Evolutionary conservation across 106 monocot species (phyloP).

Genomic region (Platanthera guangdongensis): DNA sequence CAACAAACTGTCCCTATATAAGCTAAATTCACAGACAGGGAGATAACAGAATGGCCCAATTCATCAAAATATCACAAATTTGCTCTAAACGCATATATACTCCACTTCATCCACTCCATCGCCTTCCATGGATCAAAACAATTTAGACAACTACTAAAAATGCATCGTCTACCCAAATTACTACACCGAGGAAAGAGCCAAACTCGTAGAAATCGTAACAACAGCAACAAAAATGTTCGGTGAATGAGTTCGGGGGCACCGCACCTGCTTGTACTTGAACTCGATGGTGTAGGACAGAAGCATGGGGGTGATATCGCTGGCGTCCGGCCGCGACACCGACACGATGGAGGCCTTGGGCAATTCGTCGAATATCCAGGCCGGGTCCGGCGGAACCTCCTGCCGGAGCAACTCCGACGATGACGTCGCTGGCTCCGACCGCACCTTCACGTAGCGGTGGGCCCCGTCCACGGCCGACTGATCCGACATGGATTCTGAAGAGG

Average conservation of each 20-base stretch:
- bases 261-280: conserved; percentile 88
- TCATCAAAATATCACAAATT: neutral
- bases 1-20: neutral
- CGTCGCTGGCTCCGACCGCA: conserved; percentile 54
- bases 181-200: neutral
- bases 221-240: neutral
- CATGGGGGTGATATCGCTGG: conserved; percentile 78
- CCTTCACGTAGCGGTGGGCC: conserved; percentile 52
- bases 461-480: conserved; percentile 30
- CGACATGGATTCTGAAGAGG: conserved; percentile 14
- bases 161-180: neutral
- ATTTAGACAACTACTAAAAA: too few relatives aligned
- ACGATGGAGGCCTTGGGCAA: conserved; percentile 70
- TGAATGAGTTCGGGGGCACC: neutral
- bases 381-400: conserved; percentile 20
- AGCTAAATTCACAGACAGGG: neutral
- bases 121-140: neutral
- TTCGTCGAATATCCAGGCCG: conserved; percentile 62
- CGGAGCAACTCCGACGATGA: conserved; percentile 35
- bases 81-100: neutral
- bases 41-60: neutral
- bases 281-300: conserved; percentile 90
- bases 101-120: neutral
- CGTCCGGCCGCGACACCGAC: conserved; percentile 85
- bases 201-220: neutral